Evolutionary conservation across 257 asterid genomes (phyloP).

Genomic region (Nyctanthes arbortristis): DNA sequence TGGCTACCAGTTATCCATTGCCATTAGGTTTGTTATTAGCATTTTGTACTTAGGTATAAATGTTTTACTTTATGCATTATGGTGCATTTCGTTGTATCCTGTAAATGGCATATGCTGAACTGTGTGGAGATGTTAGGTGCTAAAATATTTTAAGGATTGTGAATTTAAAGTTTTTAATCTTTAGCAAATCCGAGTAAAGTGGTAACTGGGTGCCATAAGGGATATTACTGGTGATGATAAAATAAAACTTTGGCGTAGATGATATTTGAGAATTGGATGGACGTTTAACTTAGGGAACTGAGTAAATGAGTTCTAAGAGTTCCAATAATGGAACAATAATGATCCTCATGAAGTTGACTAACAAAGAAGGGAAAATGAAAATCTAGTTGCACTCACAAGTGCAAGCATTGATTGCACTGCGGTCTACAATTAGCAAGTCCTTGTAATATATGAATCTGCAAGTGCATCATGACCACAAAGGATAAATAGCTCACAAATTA

Average conservation of each 20-base stretch:
- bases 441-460: neutral
- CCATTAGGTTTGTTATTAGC: conserved; percentile 8
- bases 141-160: neutral
- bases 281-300: neutral
- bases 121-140: neutral
- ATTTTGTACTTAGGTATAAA: neutral
- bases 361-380: neutral
- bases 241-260: neutral
- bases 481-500: neutral
- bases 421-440: neutral
- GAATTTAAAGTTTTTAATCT: neutral
- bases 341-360: neutral
- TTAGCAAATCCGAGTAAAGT: neutral
- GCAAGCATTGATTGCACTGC: neutral
- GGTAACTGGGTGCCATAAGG: neutral
- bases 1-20: neutral
- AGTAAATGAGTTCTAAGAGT: neutral
- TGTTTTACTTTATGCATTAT: conserved; percentile 1
- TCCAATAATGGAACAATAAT: neutral
- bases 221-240: neutral
- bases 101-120: conserved; percentile 2
- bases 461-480: neutral
- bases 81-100: conserved; percentile 9
- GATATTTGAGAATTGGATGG: neutral
- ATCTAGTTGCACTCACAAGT: neutral